phyloP scores from a whole-genome alignment of 1,139 yeast species.

The Groenewaldozyma auringiensis region DNA sequence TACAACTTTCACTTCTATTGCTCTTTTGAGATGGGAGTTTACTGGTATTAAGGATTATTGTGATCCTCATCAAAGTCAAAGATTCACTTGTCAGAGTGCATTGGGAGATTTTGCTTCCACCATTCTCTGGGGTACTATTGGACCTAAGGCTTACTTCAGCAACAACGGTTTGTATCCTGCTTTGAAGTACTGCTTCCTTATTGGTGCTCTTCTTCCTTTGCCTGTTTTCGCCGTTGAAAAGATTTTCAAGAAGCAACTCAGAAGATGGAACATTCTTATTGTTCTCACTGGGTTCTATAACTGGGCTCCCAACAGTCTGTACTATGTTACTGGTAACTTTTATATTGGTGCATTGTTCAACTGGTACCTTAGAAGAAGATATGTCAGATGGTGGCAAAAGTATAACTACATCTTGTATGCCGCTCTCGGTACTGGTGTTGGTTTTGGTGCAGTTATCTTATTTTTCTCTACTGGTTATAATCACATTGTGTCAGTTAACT shows the following conservation, averaged over 20 bases:
- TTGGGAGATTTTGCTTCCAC: slow-evolving; percentile 36
- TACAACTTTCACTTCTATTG: slow-evolving; percentile 40
- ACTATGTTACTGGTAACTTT: slow-evolving; percentile 43
- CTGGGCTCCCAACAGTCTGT: slow-evolving; percentile 44
- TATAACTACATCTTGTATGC: slow-evolving; percentile 48
- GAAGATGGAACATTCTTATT: slow-evolving; percentile 40
- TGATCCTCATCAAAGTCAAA: slow-evolving; percentile 31
- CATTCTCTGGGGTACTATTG: slow-evolving; percentile 51
- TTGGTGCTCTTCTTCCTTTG: slow-evolving; percentile 43
- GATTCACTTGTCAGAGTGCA: slow-evolving; percentile 31
- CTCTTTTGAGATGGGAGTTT: slow-evolving; percentile 47
- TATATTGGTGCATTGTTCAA: slow-evolving; percentile 46
- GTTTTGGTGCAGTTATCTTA: slow-evolving; percentile 35
- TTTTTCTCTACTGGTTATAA: slow-evolving; percentile 51
- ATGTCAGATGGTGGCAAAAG: slow-evolving; percentile 40
- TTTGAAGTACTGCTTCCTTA: slow-evolving; percentile 43
- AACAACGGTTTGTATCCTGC: slow-evolving; percentile 37
- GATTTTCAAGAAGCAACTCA: slow-evolving; percentile 2
- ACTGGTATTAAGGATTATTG: slow-evolving; percentile 42
- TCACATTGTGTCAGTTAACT: slow-evolving; percentile 28
- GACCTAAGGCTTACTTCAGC: slow-evolving; percentile 49
- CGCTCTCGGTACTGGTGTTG: slow-evolving; percentile 49
- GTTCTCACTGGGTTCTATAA: slow-evolving; percentile 39
- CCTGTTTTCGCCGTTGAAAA: slow-evolving; percentile 36
- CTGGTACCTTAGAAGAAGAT: slow-evolving; percentile 44